These are phyloP conservation scores for Cerioporus squamosus DNA, from an alignment of 1,284 basidiomycete species.

Conservation along the genomic window DNA sequence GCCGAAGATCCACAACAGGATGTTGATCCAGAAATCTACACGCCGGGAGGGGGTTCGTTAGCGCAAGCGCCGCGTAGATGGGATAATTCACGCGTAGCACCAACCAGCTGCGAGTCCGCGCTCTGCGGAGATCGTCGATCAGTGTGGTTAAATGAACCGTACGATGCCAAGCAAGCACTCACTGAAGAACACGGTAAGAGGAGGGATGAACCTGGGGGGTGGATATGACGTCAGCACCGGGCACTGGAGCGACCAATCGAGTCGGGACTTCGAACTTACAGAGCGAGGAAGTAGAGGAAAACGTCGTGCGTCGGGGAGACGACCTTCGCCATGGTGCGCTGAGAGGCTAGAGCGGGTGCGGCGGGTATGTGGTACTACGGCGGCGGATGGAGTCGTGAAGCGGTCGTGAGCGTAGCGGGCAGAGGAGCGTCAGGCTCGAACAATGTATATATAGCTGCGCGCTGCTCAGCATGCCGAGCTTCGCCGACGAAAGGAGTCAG, in stretches of 20 bases:
- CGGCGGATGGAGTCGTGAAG: background rate
- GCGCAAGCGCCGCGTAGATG: background rate
- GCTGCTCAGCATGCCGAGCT: background rate
- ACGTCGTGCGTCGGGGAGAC: constrained; percentile 45
- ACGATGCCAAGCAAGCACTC: constrained; percentile 22
- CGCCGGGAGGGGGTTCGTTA: background rate
- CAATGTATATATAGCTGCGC: background rate
- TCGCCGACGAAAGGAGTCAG: background rate
- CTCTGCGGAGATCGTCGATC: constrained; percentile 33
- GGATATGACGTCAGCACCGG: constrained; percentile 1
- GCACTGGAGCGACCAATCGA: no score
- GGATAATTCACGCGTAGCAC: background rate
- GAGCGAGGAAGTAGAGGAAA: constrained; percentile 51
- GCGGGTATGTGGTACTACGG: background rate
- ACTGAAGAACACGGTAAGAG: constrained; percentile 58
- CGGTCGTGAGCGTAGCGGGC: background rate
- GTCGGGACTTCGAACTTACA: constrained; percentile 38
- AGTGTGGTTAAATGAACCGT: background rate
- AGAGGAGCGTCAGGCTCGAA: background rate
- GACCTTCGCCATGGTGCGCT: constrained; percentile 10
- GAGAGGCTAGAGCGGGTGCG: no score
- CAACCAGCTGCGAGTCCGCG: constrained; percentile 45
- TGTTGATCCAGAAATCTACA: constrained; percentile 60
- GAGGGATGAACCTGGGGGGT: constrained; percentile 51
- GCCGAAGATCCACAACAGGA: constrained; percentile 54